Evolutionary conservation across 768 basidiomycete species (phyloP).

Genomic region (Boletales sp.): DNA sequence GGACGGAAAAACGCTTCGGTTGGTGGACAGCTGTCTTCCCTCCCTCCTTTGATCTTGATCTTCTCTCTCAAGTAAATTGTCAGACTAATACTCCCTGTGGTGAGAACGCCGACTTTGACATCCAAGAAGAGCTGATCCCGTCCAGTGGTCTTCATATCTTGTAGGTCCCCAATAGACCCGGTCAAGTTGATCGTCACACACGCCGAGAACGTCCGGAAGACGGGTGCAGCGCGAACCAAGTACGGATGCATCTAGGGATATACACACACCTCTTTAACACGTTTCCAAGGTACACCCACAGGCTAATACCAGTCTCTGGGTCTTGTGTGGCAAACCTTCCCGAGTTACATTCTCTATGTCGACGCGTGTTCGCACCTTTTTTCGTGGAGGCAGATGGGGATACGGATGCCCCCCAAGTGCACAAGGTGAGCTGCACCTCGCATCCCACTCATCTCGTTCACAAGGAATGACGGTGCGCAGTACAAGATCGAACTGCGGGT

Average conservation of each 20-base stretch:
- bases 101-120: constrained; percentile 24
- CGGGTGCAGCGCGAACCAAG: constrained; percentile 67
- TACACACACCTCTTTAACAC: background rate
- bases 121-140: background rate
- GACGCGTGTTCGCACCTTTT: constrained; percentile 48
- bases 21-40: constrained; percentile 12
- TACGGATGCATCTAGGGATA: constrained; percentile 22
- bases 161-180: constrained; percentile 74
- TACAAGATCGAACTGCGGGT: constrained; percentile 78
- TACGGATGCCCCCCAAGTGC: constrained; percentile 31
- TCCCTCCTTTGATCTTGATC: background rate
- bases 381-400: constrained; percentile 41
- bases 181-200: constrained; percentile 64
- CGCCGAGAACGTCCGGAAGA: constrained; percentile 56
- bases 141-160: constrained; percentile 76
- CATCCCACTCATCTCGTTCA: background rate
- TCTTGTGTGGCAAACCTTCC: constrained; percentile 65
- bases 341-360: constrained; percentile 65
- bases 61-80: constrained; percentile 54
- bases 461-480: constrained; percentile 33
- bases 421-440: constrained; percentile 34
- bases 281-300: constrained; percentile 56
- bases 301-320: constrained; percentile 66
- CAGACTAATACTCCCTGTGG: constrained; percentile 79
- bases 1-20: constrained; percentile 65